phyloP scores from a whole-genome alignment of 129 eudicot genomes.

The Glebionis coronaria region DNA sequence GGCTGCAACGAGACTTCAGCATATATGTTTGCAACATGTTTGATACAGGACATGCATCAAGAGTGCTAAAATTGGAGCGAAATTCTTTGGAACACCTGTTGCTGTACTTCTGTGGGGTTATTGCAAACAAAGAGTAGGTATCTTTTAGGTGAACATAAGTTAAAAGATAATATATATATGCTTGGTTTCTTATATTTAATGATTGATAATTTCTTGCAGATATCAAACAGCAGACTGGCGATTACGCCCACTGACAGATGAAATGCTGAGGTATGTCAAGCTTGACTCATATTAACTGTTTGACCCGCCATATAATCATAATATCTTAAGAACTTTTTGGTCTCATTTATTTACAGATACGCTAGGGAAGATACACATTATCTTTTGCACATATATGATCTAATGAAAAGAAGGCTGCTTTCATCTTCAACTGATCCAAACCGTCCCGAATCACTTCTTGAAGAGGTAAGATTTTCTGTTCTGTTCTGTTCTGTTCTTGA shows the following conservation, averaged over 20 bases:
- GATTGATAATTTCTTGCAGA: slow-evolving; percentile 36
- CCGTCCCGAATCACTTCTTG: slow-evolving; percentile 46
- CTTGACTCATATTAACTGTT: background rate
- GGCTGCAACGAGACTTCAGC: slow-evolving; percentile 95
- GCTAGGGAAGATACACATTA: slow-evolving; percentile 89
- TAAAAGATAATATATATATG: background rate
- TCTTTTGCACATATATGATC: slow-evolving; percentile 66
- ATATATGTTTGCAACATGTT: slow-evolving; percentile 69
- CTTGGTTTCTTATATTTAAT: background rate
- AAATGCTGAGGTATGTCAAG: slow-evolving; percentile 60
- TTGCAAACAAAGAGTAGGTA: slow-evolving; percentile 75
- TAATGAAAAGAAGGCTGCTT: slow-evolving; percentile 50
- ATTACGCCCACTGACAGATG: slow-evolving; percentile 68
- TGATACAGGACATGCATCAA: slow-evolving; percentile 96
- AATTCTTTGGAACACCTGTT: slow-evolving; percentile 67
- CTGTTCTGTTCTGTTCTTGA: background rate
- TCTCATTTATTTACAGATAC: slow-evolving; percentile 43
- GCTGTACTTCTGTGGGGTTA: slow-evolving; percentile 67
- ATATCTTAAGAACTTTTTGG: background rate
- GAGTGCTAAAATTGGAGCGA: slow-evolving; percentile 72
- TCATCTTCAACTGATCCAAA: slow-evolving; percentile 44
- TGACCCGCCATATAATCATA: background rate
- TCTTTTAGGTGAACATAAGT: slow-evolving; percentile 1
- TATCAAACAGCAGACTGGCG: slow-evolving; percentile 97
- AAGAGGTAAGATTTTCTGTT: slow-evolving; percentile 37